Percentiles rank a stretch among this genome's conserved stretches.
phyloP scores from a whole-genome alignment of 2,329 filamentous ascomycete species.

The Hypocrella siamensis region DNA sequence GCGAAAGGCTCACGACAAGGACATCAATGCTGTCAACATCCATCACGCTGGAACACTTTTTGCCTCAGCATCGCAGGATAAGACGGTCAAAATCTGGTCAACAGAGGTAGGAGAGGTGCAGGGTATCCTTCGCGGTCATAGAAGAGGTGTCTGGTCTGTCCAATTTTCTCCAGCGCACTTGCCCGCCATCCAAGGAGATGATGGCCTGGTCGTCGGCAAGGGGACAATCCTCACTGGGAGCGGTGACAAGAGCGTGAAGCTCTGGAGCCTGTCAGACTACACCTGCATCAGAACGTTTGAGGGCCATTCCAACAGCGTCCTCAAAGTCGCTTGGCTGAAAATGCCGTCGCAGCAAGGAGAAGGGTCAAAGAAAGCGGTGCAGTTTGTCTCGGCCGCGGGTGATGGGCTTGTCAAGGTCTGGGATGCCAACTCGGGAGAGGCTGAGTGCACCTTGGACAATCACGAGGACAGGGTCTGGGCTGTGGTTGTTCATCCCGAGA shows the following conservation, averaged over 20 bases:
- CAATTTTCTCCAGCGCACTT: constrained; percentile 72
- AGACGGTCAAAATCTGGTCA: constrained; percentile 94
- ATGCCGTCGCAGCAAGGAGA: constrained; percentile 32
- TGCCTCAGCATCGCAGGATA: constrained; percentile 91
- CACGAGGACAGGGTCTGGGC: constrained; percentile 95
- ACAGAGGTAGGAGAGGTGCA: constrained; percentile 77
- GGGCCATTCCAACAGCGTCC: constrained; percentile 86
- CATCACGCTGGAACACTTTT: constrained; percentile 65
- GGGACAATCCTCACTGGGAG: constrained; percentile 80
- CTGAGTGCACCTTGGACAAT: constrained; percentile 84
- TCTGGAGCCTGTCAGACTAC: constrained; percentile 90
- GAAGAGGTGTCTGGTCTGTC: constrained; percentile 90
- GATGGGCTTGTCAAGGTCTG: constrained; percentile 95
- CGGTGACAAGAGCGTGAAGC: constrained; percentile 88
- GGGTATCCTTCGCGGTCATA: constrained; percentile 83
- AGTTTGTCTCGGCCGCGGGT: constrained; percentile 75
- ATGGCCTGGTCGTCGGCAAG: constrained; percentile 57
- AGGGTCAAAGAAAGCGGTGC: constrained; percentile 43
- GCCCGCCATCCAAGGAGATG: constrained; percentile 56
- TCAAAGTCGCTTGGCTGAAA: constrained; percentile 82
- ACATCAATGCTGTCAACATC: constrained; percentile 88
- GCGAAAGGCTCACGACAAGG: constrained; percentile 92
- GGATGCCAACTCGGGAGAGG: constrained; percentile 75
- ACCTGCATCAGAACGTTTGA: constrained; percentile 88
- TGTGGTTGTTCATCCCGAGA: constrained; percentile 53